Percentiles rank a stretch among this genome's conserved stretches.
These are phyloP conservation scores for Cryptosporidium viatorum DNA, from an alignment of 169 alveolate genomes.

Conservation along the genomic window DNA sequence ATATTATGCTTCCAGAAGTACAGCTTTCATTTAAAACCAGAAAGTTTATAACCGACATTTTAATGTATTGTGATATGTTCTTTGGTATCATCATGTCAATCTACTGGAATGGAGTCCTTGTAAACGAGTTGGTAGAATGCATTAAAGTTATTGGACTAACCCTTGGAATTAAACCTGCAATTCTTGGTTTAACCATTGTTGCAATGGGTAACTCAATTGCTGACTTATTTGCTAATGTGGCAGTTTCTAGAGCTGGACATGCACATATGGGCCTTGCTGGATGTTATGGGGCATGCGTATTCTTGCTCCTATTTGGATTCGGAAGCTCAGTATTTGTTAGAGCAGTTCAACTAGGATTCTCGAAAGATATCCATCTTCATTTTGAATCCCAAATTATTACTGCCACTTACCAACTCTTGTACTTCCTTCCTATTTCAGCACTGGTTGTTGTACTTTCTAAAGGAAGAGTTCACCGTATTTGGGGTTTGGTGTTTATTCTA, in stretches of 20 bases:
- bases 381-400: slow-evolving; percentile 70
- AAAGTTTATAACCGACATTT: slow-evolving; percentile 6
- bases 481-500: slow-evolving; percentile 53
- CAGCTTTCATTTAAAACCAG: slow-evolving; percentile 17
- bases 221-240: slow-evolving; percentile 72
- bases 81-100: slow-evolving; percentile 62
- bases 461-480: slow-evolving; percentile 67
- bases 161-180: slow-evolving; percentile 69
- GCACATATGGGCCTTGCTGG: slow-evolving; percentile 76
- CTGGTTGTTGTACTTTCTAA: slow-evolving; percentile 66
- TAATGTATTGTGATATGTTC: slow-evolving; percentile 67
- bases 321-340: slow-evolving; percentile 70
- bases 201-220: slow-evolving; percentile 76
- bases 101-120: slow-evolving; percentile 72
- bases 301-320: slow-evolving; percentile 50
- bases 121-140: slow-evolving; percentile 67
- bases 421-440: slow-evolving; percentile 71
- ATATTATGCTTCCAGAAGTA: slow-evolving; percentile 18
- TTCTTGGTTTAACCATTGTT: slow-evolving; percentile 59
- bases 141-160: slow-evolving; percentile 66
- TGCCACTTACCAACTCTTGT: slow-evolving; percentile 67
- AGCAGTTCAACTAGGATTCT: slow-evolving; percentile 46
- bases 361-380: slow-evolving; percentile 54
- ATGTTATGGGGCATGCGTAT: slow-evolving; percentile 72
- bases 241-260: slow-evolving; percentile 74